A percentile compares a stretch with the other conserved stretches of the same genome.
These are phyloP conservation scores for Aspergillus bridgeri DNA, from an alignment of 495 filamentous ascomycete species.

Conservation along the genomic window DNA sequence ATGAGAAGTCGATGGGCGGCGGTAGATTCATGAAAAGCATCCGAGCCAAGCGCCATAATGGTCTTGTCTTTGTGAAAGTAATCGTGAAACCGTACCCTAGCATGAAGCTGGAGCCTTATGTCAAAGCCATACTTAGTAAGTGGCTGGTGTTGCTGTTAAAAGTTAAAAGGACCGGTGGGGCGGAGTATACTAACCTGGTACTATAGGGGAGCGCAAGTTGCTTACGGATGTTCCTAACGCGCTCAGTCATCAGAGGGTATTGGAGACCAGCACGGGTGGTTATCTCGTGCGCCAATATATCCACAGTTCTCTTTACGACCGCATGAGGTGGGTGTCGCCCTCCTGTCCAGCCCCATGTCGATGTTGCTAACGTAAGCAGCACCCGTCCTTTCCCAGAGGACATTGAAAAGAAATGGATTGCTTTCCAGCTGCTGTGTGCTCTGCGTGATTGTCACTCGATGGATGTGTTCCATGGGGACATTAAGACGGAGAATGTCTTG, in stretches of 20 bases:
- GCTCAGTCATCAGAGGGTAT: conserved; percentile 78
- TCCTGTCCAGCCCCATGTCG: not conserved
- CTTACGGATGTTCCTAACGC: conserved; percentile 87
- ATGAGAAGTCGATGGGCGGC: conserved; percentile 89
- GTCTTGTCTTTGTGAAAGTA: conserved; percentile 87
- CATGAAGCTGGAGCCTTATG: conserved; percentile 74
- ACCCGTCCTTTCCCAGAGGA: conserved; percentile 96
- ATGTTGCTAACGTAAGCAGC: conserved; percentile 40
- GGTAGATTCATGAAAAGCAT: conserved; percentile 98
- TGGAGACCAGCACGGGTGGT: conserved; percentile 86
- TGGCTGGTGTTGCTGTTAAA: conserved; percentile 7
- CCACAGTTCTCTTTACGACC: conserved; percentile 95
- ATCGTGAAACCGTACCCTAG: conserved; percentile 84
- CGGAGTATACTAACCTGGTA: conserved; percentile 18
- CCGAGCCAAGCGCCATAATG: conserved; percentile 82
- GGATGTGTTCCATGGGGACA: conserved; percentile 95
- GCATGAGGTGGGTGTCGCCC: conserved; percentile 59
- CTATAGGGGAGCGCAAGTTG: conserved; percentile 70
- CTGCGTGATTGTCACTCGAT: conserved; percentile 87
- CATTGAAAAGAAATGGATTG: conserved; percentile 98
- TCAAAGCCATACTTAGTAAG: conserved; percentile 69
- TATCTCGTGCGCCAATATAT: conserved; percentile 96
- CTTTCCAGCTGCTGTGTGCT: conserved; percentile 92
- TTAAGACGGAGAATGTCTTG: conserved; percentile 94
- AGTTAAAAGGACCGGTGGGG: not conserved